Evolutionary conservation across 306 rosid genomes (phyloP).

Genomic region (Betula pendula): DNA sequence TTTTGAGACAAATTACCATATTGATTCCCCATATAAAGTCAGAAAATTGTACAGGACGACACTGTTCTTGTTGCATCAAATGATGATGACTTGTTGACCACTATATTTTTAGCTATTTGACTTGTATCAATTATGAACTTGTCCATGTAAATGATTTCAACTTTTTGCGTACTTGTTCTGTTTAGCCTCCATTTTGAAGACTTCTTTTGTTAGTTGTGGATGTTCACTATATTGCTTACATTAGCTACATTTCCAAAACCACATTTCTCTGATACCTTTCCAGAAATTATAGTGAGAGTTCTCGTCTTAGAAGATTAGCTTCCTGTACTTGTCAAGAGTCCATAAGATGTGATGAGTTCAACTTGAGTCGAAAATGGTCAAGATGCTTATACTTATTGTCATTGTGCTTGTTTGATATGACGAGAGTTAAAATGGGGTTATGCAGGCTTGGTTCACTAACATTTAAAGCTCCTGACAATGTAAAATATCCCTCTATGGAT

Average conservation of each 20-base stretch:
- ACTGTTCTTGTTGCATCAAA: too few relatives aligned
- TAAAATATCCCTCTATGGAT: conserved; percentile 94
- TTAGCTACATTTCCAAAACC: not conserved
- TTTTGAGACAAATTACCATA: too few relatives aligned
- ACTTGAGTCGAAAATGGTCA: not conserved
- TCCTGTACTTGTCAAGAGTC: not conserved
- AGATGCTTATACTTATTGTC: not conserved
- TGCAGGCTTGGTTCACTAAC: conserved; percentile 96
- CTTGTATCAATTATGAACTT: too few relatives aligned
- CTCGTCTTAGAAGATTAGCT: not conserved
- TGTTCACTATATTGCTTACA: not conserved
- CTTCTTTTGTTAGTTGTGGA: too few relatives aligned
- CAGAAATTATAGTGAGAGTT: not conserved
- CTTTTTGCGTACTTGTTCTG: too few relatives aligned
- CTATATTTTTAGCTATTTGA: too few relatives aligned
- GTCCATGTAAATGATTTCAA: too few relatives aligned
- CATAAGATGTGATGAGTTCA: not conserved
- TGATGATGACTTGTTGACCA: too few relatives aligned
- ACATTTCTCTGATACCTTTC: too few relatives aligned
- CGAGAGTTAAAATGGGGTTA: conserved; percentile 25
- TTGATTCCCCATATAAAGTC: too few relatives aligned
- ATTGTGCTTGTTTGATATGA: conserved; percentile 8
- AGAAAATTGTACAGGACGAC: too few relatives aligned
- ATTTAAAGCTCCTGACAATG: conserved; percentile 85
- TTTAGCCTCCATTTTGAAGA: too few relatives aligned